Evolutionary conservation across 2,329 filamentous ascomycete genomes (phyloP), one percentile per base, ranked within the genome.

Genomic region (Verticillium isaacii): DNA sequence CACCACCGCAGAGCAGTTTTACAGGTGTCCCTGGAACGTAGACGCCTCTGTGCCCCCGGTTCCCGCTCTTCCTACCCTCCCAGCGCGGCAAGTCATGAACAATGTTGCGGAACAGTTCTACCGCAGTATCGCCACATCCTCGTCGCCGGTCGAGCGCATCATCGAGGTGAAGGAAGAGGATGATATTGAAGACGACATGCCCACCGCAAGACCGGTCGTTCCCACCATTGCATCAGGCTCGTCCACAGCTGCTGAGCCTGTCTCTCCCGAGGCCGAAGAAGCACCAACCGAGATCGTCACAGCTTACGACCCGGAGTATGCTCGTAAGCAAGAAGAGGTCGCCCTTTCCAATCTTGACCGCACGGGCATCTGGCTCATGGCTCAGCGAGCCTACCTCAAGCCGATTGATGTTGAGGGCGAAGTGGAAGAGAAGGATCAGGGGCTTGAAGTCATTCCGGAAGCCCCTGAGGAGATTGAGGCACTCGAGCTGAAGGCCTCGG

Each of bases 1-100:
- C 1, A 92, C 92, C 34, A 93, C 90, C n/a, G 94, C 94, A 11
- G 92, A 97, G 72, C 87, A 90, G 65, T 98, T 97, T 70, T 98
- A 98, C 77, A 88, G 89, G 65, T 84, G 89, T 32, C 93, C 93
- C 3, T 97, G 93, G 89, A 83, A 81, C 66, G 76, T 76, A 25
- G 73, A 79, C 58, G 65, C 76, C n/a, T 70, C 72, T 8, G 69
- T 72, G 41, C 74, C 75, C 32, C 72, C 74, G 3, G 66, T 77
- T 3, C 74, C 75, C 9, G 72, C 73, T 3, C 66, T 77, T 41
- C 67, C 64, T 15, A 29, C 36, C 36, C 23, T 58, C 3, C 19
- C 56, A 2, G 15, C 12, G 8, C 9, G 34, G n/a, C 34, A 39
- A 23, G 57, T 57, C 45, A 61, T 37, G 6, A 32, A 58, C 17